Conservation (phyloP, 1,139 yeast species). For the Pichia sp. region DNA sequence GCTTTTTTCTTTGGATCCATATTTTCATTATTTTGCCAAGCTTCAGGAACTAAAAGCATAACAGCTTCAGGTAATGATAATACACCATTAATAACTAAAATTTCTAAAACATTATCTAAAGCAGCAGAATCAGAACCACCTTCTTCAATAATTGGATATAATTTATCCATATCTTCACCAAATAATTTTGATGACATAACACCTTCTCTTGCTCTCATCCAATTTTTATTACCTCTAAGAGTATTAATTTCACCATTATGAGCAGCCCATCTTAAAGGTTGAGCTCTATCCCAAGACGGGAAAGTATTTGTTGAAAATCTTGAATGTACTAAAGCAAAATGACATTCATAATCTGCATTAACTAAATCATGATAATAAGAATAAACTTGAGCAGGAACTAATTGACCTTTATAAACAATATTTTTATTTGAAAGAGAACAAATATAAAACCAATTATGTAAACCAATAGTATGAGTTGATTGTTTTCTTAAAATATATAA, state of each 20-base stretch:
- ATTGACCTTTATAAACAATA: constrained; percentile 95
- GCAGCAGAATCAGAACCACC: constrained; percentile 99
- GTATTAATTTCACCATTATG: constrained; percentile 99
- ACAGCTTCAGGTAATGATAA: constrained; percentile 93
- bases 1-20: constrained; percentile 92
- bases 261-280: constrained; percentile 95
- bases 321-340: constrained; percentile 93
- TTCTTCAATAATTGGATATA: constrained; percentile 94
- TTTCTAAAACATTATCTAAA: constrained; percentile 88
- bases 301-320: constrained; percentile 97
- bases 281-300: constrained; percentile 99
- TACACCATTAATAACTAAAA: constrained; percentile 86
- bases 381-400: constrained; percentile 94
- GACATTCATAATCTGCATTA: constrained; percentile 90
- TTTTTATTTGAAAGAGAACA: constrained; percentile 86
- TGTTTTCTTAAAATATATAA: constrained; percentile 83
- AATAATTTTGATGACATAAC: constrained; percentile 82
- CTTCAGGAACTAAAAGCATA: constrained; percentile 96
- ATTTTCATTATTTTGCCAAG: constrained; percentile 83
- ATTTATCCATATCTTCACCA: constrained; percentile 84
- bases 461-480: constrained; percentile 82
- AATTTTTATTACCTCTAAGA: constrained; percentile 92
- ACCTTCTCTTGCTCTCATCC: constrained; percentile 99
- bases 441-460: constrained; percentile 96
- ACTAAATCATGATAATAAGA: constrained; percentile 88